phyloP scores from a whole-genome alignment of 345 rosid genomes.

The Xanthoceras sorbifolium region DNA sequence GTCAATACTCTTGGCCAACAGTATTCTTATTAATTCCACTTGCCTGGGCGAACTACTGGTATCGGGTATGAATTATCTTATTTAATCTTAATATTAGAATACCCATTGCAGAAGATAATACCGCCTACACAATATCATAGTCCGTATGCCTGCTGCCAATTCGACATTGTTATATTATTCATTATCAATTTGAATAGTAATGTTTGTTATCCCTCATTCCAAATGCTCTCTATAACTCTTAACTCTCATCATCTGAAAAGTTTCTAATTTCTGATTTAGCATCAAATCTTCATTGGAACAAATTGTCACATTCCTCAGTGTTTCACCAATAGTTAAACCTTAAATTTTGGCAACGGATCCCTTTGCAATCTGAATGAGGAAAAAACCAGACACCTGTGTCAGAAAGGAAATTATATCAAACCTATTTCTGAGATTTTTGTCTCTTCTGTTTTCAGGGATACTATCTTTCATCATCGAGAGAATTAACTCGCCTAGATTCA shows the following conservation, averaged over 20 bases:
- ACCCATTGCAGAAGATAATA: background rate
- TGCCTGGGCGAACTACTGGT: slow-evolving; percentile 87
- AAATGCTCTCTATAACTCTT: too few species aligned
- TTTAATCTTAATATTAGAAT: background rate
- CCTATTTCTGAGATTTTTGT: background rate
- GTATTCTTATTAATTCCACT: slow-evolving; percentile 79
- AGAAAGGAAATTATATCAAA: background rate
- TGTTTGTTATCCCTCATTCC: too few species aligned
- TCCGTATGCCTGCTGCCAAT: background rate
- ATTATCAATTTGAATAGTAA: background rate
- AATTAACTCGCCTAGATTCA: slow-evolving; percentile 88
- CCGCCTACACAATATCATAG: background rate
- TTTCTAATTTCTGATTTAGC: background rate
- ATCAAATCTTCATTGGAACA: background rate
- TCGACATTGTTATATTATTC: background rate
- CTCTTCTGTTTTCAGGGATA: slow-evolving; percentile 51
- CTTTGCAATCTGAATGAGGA: too few species aligned
- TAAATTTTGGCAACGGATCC: background rate
- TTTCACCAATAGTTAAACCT: background rate
- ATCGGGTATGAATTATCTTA: slow-evolving; percentile 59
- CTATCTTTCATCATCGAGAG: slow-evolving; percentile 84
- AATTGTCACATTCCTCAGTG: background rate
- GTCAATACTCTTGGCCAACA: slow-evolving; percentile 97
- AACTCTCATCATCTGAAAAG: too few species aligned
- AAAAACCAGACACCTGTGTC: background rate